Evolutionary conservation across 768 basidiomycete genomes (phyloP), one percentile per base, ranked within the genome.

Genomic region (Termitomyces sp.): DNA sequence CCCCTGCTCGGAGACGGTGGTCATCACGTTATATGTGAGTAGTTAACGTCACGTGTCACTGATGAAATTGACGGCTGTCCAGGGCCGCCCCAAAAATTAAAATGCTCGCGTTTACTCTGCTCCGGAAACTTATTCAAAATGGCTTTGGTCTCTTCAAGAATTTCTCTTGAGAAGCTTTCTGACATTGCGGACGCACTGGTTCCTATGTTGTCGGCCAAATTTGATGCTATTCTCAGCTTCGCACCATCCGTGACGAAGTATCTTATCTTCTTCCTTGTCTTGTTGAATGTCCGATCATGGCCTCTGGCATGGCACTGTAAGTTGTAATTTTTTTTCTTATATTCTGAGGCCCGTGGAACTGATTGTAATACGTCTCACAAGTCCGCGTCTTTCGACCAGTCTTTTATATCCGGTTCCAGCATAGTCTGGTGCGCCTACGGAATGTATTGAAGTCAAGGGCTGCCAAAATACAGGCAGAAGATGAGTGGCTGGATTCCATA

Each of bases 281-380:
- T 88, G n/a, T 41, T 84, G 20, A 88, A 90, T 58, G 58, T 72
- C 18, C 80, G 83, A 20, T 86, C 86, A 14, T 78, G 82, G 66
- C 88, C 88, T 1, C 65, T 87, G 22, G 74, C 74, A 30, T 90
- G 88, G 87, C 88, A 89, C 63, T 63, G 88, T 89, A 65, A 66
- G 87, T 79, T 6, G 22, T 18, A 52, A 7, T 6, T 41, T 45
- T 43, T 33, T 45, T 43, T 46, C 41, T 43, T 38, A 35, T 47
- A 5, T 35, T 30, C 24, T 30, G 14, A 36, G 16, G 26, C 50
- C 40, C 51, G 14, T 30, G 13, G 24, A 50, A 24, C 32, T 62
- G 20, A 54, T 24, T 57, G 9, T 56, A 33, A 20, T 11, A 35
- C n/a, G 16, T 13, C 5, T 16, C 20, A 62, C 40, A 53, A 83